A percentile compares a stretch with the other conserved stretches of the same genome.
Conservation (phyloP, 306 rosid species). For the Sicyos baderoa region DNA sequence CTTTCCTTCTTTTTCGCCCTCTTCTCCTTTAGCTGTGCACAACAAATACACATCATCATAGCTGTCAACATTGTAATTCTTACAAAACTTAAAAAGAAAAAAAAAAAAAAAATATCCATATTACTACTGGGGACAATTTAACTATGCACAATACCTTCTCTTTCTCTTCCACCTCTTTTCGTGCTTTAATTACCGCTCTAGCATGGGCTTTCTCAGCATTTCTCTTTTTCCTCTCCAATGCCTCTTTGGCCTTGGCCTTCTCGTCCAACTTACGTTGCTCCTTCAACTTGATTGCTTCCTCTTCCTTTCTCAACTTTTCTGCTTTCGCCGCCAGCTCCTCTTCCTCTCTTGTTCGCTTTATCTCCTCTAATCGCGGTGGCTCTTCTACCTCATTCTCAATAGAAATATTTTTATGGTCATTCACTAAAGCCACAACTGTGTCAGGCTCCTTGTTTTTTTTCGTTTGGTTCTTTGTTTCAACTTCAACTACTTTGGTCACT, state of each 20-base stretch:
- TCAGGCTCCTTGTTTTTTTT: constrained; percentile 34
- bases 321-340: constrained; percentile 53
- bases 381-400: constrained; percentile 43
- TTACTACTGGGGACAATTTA: too few species aligned
- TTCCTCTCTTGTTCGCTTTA: constrained; percentile 55
- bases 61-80: neutral
- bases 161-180: constrained; percentile 75
- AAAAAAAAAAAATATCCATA: neutral
- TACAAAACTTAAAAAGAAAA: too few species aligned
- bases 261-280: constrained; percentile 64
- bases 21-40: constrained; percentile 64
- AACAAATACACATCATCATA: constrained; percentile 13
- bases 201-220: constrained; percentile 64
- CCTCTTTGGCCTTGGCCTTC: constrained; percentile 76
- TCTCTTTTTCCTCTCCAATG: constrained; percentile 56
- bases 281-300: constrained; percentile 55
- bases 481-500: constrained; percentile 28
- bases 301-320: constrained; percentile 60
- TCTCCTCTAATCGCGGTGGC: constrained; percentile 26
- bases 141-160: constrained; percentile 46
- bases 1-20: constrained; percentile 61
- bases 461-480: constrained; percentile 30
- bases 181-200: constrained; percentile 61
- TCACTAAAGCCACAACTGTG: constrained; percentile 31
- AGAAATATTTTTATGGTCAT: constrained; percentile 24